Evolutionary conservation across 1,284 basidiomycete species (phyloP).

Genomic region (Salmacisia buchloeana): DNA sequence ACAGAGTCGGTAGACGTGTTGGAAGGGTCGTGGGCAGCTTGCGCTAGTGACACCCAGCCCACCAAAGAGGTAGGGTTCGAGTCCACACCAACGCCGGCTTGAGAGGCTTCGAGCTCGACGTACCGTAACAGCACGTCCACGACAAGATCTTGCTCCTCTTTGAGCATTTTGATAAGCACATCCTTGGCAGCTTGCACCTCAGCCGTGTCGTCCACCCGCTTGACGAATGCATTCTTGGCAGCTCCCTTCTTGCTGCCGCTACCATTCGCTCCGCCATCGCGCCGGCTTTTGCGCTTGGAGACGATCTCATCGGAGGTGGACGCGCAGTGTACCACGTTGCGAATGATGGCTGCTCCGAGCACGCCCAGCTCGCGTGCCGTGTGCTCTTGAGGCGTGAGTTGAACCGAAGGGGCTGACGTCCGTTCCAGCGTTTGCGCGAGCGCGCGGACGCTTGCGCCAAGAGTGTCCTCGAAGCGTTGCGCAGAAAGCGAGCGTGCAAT

Average conservation of each 20-base stretch:
- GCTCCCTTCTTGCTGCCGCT: neutral
- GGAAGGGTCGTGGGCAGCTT: no score
- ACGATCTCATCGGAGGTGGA: neutral
- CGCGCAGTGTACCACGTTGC: slow-evolving; percentile 3
- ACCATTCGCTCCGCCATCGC: neutral
- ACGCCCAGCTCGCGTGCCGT: neutral
- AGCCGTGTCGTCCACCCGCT: neutral
- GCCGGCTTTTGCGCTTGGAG: neutral
- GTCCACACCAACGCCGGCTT: no score
- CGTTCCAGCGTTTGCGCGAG: neutral
- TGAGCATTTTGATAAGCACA: neutral
- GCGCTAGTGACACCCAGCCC: no score
- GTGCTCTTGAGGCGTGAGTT: neutral
- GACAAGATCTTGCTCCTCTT: neutral
- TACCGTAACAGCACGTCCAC: neutral
- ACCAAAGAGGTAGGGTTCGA: no score
- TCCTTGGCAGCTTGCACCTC: neutral
- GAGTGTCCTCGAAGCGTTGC: neutral
- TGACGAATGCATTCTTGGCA: neutral
- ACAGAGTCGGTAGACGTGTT: no score
- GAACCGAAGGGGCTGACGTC: neutral
- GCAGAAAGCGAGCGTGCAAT: neutral
- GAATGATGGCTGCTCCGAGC: neutral
- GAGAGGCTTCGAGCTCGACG: neutral
- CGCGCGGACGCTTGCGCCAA: neutral